A percentile compares a stretch with the other conserved stretches of the same genome.
Conservation (phyloP, 495 filamentous ascomycete genomes). For the Neurospora intermedia region DNA sequence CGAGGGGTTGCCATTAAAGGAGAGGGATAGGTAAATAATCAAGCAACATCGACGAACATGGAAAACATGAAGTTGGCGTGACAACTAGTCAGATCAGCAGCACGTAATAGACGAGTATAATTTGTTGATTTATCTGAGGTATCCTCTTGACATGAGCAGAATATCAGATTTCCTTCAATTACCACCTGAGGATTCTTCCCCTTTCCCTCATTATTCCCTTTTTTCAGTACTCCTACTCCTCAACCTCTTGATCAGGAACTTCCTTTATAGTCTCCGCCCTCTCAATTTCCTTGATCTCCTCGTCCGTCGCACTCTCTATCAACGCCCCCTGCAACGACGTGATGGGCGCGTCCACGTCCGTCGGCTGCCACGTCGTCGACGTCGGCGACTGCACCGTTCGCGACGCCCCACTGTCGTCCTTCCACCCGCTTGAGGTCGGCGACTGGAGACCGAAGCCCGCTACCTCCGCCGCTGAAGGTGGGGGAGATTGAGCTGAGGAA, state of each 20-base stretch:
- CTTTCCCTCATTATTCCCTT: not conserved
- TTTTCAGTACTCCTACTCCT: conserved; percentile 10
- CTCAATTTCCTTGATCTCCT: conserved; percentile 31
- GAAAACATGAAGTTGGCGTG: not conserved
- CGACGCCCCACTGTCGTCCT: conserved; percentile 5
- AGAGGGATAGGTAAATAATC: not conserved
- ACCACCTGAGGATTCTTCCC: not conserved
- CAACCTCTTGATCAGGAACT: conserved; percentile 15
- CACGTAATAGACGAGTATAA: not conserved
- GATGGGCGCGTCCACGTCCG: conserved; percentile 24
- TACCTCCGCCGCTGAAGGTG: not conserved
- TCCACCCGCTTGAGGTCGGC: conserved; percentile 27
- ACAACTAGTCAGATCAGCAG: not conserved
- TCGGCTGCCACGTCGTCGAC: conserved; percentile 34
- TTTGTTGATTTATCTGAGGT: not conserved
- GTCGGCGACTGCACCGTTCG: conserved; percentile 34
- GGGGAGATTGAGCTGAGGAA: not conserved
- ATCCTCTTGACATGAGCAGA: not conserved
- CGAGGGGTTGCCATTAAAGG: not conserved
- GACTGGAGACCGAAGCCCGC: conserved; percentile 22
- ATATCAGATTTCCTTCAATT: not conserved
- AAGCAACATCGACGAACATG: not conserved
- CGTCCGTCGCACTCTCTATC: conserved; percentile 17
- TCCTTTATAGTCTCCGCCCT: conserved; percentile 28
- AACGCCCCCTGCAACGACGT: conserved; percentile 21